phyloP scores from a whole-genome alignment of 306 rosid genomes.

The Citrullus mucosospermus region DNA sequence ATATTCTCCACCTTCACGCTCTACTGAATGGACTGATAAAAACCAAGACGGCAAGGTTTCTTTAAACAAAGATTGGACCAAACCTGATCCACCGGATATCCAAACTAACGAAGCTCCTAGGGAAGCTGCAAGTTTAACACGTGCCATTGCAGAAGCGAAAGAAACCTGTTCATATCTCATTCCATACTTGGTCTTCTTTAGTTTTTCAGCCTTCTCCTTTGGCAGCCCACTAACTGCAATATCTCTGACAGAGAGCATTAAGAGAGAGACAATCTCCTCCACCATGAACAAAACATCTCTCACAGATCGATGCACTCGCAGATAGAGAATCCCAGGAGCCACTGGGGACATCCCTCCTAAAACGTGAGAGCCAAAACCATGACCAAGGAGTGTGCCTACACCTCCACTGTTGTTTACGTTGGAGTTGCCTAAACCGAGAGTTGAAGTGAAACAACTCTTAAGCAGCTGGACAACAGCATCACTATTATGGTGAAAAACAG shows the following conservation, averaged over 20 bases:
- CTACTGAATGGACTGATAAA: constrained; percentile 32
- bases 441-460: constrained; percentile 69
- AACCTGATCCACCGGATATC: constrained; percentile 65
- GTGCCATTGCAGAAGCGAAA: constrained; percentile 51
- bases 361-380: constrained; percentile 48
- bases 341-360: constrained; percentile 62
- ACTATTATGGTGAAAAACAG: constrained; percentile 73
- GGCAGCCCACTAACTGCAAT: constrained; percentile 49
- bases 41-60: constrained; percentile 85
- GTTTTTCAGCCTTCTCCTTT: constrained; percentile 34
- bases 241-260: constrained; percentile 61
- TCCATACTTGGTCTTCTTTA: constrained; percentile 51
- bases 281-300: constrained; percentile 57
- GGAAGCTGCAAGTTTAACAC: constrained; percentile 68
- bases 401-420: constrained; percentile 41
- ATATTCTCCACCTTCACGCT: constrained; percentile 40
- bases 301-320: constrained; percentile 56
- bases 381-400: constrained; percentile 76
- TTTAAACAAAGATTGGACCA: constrained; percentile 55
- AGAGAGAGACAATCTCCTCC: constrained; percentile 61
- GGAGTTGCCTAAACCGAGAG: constrained; percentile 58
- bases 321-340: constrained; percentile 85
- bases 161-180: constrained; percentile 59
- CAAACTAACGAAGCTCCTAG: constrained; percentile 81
- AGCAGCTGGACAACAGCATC: constrained; percentile 93